Evolutionary conservation across 225 moss, liverwort and hornwort species (phyloP), one percentile per base, ranked within the genome.

Genomic region (Sphagnum tenellum): DNA sequence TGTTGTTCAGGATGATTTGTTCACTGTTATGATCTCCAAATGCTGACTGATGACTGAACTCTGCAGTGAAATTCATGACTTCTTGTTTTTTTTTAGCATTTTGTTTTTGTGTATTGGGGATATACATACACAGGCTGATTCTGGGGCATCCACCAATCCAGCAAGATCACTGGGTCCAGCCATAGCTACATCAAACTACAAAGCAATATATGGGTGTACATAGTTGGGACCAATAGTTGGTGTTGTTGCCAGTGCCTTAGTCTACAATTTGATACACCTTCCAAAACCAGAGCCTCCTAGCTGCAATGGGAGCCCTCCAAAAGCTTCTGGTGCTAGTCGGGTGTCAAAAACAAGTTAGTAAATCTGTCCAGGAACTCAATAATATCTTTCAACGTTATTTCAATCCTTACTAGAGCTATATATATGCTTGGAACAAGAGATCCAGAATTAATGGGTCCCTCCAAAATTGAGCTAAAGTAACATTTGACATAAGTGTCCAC

Each of bases 121-220:
- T 29, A 29, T 29, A 29, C 29, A 29, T 29, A 29, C 29, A 50
- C 82, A 95, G 94, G 53, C 82, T 92, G 0, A 89, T 66, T 89
- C 82, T 0, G 95, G 92, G 9, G 95, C 88, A 8, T 96, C 95
- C 2, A 92, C 92, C 92, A 96, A 96, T 54, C 92, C 95, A 2
- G 92, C 95, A 7, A 79, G 95, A 58, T 86, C 80, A 3, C 48
- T 96, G 3, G 95, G 95, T 7, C 88, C 92, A 47, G 89, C 89
- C 0, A 67, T 92, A 0, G 88, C 86, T 2, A 70, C 80, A 3
- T 76, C 82, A 50, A 76, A 77, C 12, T 92, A 64, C 68, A 71
- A 61, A 14, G 45, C 29, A 29, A 64, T 3, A 29, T 89, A 0
- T 96, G 95, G 95, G 77, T 90, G 3, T 96, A 96, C 67, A 62